phyloP scores from a whole-genome alignment of 495 filamentous ascomycete genomes.

The Trichoderma orchidacearum region DNA sequence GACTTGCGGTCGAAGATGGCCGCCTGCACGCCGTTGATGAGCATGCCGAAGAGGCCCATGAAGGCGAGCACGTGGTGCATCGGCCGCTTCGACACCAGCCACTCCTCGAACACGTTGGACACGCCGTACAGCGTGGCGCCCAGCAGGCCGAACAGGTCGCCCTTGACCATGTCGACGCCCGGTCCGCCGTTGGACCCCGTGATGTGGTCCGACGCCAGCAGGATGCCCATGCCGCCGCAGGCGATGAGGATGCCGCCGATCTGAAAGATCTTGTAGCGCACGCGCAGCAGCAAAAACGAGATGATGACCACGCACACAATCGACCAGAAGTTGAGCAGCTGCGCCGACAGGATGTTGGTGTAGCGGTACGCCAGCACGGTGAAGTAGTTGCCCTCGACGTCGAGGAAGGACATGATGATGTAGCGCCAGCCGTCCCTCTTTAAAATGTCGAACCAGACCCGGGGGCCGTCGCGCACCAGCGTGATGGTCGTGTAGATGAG shows the following conservation, averaged over 20 bases:
- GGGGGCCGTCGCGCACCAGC: constrained; percentile 67
- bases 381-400: constrained; percentile 97
- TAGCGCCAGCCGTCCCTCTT: constrained; percentile 80
- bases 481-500: constrained; percentile 72
- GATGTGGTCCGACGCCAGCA: constrained; percentile 81
- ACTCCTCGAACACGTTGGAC: constrained; percentile 84
- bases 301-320: constrained; percentile 84
- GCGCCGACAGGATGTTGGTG: constrained; percentile 78
- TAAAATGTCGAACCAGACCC: constrained; percentile 50
- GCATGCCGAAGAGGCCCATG: constrained; percentile 73
- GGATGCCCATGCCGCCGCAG: constrained; percentile 81
- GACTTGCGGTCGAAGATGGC: constrained; percentile 74
- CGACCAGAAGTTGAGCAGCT: constrained; percentile 98
- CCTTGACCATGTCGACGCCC: constrained; percentile 65
- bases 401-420: constrained; percentile 78
- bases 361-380: constrained; percentile 88
- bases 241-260: constrained; percentile 78
- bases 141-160: constrained; percentile 80
- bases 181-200: constrained; percentile 48
- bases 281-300: constrained; percentile 67
- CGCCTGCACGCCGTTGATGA: constrained; percentile 85
- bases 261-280: constrained; percentile 80
- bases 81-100: constrained; percentile 72
- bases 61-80: constrained; percentile 91
- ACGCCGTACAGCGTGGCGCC: constrained; percentile 88